Percentiles rank a stretch among this genome's conserved stretches.
These are phyloP conservation scores for Boletus reticulatus DNA, from an alignment of 768 basidiomycete species.

Conservation along the genomic window DNA sequence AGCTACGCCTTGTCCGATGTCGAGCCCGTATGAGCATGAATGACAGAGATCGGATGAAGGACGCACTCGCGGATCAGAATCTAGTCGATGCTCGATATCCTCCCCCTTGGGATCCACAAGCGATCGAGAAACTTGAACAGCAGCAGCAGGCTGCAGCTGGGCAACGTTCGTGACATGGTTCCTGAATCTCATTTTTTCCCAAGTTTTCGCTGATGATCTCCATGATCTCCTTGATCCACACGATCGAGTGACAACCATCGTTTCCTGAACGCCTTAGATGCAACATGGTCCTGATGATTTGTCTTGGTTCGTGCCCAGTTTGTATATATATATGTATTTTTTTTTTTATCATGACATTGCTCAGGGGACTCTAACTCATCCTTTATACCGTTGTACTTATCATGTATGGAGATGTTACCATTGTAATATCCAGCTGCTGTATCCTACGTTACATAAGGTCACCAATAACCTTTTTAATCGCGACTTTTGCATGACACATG, in stretches of 20 bases:
- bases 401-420: not conserved
- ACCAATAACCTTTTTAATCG: not conserved
- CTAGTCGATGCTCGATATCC: slow-evolving; percentile 70
- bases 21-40: slow-evolving; percentile 76
- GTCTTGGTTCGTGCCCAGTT: not conserved
- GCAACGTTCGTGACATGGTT: slow-evolving; percentile 5
- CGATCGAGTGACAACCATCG: not conserved
- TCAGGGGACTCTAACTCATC: slow-evolving; percentile 7
- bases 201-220: not conserved
- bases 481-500: not conserved
- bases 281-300: not conserved
- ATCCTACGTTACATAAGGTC: slow-evolving; percentile 17
- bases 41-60: slow-evolving; percentile 66
- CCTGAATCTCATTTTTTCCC: not conserved
- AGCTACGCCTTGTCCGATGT: slow-evolving; percentile 78
- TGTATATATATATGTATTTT: not conserved
- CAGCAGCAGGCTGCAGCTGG: slow-evolving; percentile 22
- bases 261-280: slow-evolving; percentile 3
- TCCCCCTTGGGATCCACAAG: slow-evolving; percentile 66
- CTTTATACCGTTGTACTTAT: slow-evolving; percentile 14
- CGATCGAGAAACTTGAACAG: slow-evolving; percentile 28
- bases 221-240: not conserved
- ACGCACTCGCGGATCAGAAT: slow-evolving; percentile 78
- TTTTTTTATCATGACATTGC: not conserved
- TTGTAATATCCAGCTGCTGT: slow-evolving; percentile 24